Evolutionary conservation across 139 green algal genomes (phyloP), one percentile per base, ranked within the genome.

Genomic region (Medakamo hakoo): DNA sequence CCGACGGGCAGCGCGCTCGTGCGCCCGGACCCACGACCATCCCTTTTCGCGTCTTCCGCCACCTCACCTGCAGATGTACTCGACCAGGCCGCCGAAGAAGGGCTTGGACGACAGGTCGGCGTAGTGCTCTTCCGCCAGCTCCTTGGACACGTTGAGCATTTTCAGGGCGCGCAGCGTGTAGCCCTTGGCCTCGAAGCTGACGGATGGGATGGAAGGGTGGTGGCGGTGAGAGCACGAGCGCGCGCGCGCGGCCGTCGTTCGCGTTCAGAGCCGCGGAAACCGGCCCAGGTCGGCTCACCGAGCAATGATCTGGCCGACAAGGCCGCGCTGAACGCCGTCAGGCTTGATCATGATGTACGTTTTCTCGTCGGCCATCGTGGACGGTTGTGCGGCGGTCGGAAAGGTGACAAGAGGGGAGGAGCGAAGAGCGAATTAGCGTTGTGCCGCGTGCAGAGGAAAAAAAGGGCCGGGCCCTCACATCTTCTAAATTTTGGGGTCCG

Each of bases 271-370:
- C n/a, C n/a, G n/a, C n/a, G n/a, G n/a, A n/a, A n/a, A n/a, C n/a
- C n/a, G n/a, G n/a, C n/a, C n/a, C n/a, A n/a, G n/a, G n/a, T n/a
- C n/a, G n/a, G n/a, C n/a, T n/a, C n/a, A 94, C 49, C 87, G 82
- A 26, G 70, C 71, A 64, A 96, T 89, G 73, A 95, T 89, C 21
- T 58, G 55, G 19, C 86, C 86, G 26, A 97, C 76, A 56, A 96
- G 75, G 59, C 78, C 80, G 23, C 89, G 77, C 78, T 95, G 87
- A 22, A 98, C 92, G 62, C 90, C 92, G 61, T 98, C 92, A 3
- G 92, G 92, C 83, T 97, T 98, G 62, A 98, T 85, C 84, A 95
- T 95, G 25, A 96, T 76, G 64, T 89, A 95, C 29, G 78, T 84
- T n/a, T 76, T 78, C 70, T 93, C 84, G n/a, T n/a, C n/a, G n/a